These are phyloP conservation scores for Scheffersomyces ergatensis DNA, from an alignment of 805 yeast genomes.

Conservation along the genomic window DNA sequence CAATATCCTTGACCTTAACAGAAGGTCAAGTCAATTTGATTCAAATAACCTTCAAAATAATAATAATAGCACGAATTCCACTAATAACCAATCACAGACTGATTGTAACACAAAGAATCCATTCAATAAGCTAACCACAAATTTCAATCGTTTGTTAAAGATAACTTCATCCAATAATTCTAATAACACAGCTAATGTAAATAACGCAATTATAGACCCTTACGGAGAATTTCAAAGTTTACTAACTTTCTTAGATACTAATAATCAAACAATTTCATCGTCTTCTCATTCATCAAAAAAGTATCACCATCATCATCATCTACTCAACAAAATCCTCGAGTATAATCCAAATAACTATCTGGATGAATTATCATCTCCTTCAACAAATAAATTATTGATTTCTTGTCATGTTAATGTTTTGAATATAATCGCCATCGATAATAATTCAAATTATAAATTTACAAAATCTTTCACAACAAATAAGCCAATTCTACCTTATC, in stretches of 20 bases:
- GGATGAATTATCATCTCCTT: conserved; percentile 24
- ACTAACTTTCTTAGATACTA: background rate
- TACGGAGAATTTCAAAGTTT: background rate
- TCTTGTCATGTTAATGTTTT: conserved; percentile 50
- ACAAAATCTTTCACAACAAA: conserved; percentile 16
- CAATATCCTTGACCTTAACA: conserved; percentile 14
- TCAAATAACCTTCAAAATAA: conserved; percentile 3
- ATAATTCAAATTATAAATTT: conserved; percentile 17
- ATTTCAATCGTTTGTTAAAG: conserved; percentile 27
- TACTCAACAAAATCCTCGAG: conserved; percentile 28
- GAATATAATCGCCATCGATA: conserved; percentile 42
- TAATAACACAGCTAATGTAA: background rate
- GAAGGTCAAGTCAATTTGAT: too few relatives aligned
- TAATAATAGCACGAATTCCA: conserved; percentile 4
- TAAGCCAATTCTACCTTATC: conserved; percentile 19
- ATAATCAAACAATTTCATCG: background rate
- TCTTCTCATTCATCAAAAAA: background rate
- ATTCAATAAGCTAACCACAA: conserved; percentile 30
- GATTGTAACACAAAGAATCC: conserved; percentile 19
- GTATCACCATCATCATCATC: background rate
- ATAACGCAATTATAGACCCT: background rate
- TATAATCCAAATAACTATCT: conserved; percentile 27
- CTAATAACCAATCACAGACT: conserved; percentile 4
- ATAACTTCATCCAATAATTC: background rate
- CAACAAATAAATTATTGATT: conserved; percentile 34